Conservation (phyloP, 495 filamentous ascomycete genomes). For the Penicillium desertorum region DNA sequence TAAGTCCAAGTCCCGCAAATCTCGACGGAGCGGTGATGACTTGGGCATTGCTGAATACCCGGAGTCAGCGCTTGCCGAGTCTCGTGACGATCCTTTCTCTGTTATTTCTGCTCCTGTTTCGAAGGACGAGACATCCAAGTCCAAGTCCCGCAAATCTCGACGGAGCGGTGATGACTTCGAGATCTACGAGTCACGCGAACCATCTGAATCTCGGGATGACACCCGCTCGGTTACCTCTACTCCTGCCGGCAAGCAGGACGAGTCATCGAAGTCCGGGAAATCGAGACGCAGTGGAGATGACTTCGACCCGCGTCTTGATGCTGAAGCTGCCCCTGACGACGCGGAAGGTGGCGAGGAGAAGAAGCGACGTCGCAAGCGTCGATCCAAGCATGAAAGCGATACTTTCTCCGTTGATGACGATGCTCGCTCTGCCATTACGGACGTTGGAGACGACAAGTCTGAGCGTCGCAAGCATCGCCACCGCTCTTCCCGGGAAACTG, state of each 20-base stretch:
- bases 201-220: not conserved
- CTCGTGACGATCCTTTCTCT: slow-evolving; percentile 10
- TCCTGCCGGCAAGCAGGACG: not conserved
- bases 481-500: slow-evolving; percentile 29
- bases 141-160: slow-evolving; percentile 5
- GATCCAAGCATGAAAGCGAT: slow-evolving; percentile 15
- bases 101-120: slow-evolving; percentile 8
- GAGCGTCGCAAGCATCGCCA: slow-evolving; percentile 25
- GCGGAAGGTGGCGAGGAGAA: slow-evolving; percentile 22
- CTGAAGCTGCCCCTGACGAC: not conserved
- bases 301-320: slow-evolving; percentile 20
- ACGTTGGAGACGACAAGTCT: slow-evolving; percentile 18
- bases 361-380: slow-evolving; percentile 23
- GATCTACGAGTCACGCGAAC: not conserved
- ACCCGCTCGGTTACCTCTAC: not conserved
- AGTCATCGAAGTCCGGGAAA: not conserved
- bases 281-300: slow-evolving; percentile 10
- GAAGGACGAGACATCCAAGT: slow-evolving; percentile 11
- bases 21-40: slow-evolving; percentile 1
- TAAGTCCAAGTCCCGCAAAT: slow-evolving; percentile 4
- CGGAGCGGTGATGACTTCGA: slow-evolving; percentile 10
- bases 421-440: slow-evolving; percentile 18
- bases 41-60: not conserved
- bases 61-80: not conserved
- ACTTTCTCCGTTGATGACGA: slow-evolving; percentile 7